phyloP scores from a whole-genome alignment of 2,329 filamentous ascomycete species.

The Sarocladium oryzae region DNA sequence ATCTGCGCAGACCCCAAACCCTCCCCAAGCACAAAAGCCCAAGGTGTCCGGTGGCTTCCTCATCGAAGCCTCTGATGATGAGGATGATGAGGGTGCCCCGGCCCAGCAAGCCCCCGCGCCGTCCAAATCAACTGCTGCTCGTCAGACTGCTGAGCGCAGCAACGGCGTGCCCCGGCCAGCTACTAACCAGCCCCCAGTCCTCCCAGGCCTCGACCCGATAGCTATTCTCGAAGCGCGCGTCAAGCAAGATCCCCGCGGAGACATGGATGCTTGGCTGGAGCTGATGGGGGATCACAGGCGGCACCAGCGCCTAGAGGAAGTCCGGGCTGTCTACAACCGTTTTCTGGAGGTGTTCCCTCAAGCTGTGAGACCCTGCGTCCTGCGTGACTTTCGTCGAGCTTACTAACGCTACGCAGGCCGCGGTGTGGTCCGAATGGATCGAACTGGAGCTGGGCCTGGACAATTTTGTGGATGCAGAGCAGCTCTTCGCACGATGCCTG shows the following conservation, averaged over 20 bases:
- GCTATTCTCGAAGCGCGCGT: constrained; percentile 84
- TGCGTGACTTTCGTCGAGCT: neutral
- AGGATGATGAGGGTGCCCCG: constrained; percentile 17
- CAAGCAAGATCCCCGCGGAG: constrained; percentile 85
- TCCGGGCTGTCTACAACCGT: constrained; percentile 72
- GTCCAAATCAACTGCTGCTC: constrained; percentile 14
- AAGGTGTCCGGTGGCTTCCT: constrained; percentile 55
- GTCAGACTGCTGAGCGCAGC: constrained; percentile 18
- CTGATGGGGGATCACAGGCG: constrained; percentile 80
- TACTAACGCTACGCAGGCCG: constrained; percentile 52
- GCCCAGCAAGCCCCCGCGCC: constrained; percentile 12
- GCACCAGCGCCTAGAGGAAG: constrained; percentile 75
- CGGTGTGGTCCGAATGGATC: constrained; percentile 84
- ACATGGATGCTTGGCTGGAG: constrained; percentile 84
- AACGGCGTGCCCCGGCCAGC: constrained; percentile 14
- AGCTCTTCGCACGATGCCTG: constrained; percentile 76
- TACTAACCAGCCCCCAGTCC: constrained; percentile 21
- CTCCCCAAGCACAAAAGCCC: constrained; percentile 38
- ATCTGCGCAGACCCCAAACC: constrained; percentile 21
- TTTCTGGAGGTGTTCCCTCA: constrained; percentile 86
- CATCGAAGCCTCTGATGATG: constrained; percentile 52
- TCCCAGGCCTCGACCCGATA: constrained; percentile 57
- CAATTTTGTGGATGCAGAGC: constrained; percentile 72
- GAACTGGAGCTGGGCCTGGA: constrained; percentile 86
- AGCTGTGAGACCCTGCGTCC: constrained; percentile 56